Base-by-base conservation (phyloP, 768 basidiomycete genomes). In the Lactarius akahatsu region DNA sequence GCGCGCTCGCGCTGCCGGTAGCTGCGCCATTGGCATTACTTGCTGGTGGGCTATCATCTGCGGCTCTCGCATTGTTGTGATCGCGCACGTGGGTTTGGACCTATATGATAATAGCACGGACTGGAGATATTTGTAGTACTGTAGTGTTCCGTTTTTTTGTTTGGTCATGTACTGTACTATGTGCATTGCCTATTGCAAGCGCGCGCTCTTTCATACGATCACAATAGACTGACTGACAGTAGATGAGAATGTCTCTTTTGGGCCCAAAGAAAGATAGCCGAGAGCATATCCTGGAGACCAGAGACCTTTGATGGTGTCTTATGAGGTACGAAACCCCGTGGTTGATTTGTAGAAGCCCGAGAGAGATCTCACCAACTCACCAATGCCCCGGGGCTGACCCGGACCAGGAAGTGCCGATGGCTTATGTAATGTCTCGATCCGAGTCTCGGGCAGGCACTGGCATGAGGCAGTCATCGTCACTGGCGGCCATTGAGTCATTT, bases 1-100 rank as follows among this genome's bases (percentile, higher is more conserved):
- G 77, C 4, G 79, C 61, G 4, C 54, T 63, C 26, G 23, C 58
- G 16, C 36, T 47, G 30, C 40, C 50, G 6, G 4, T 67, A 20
- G 59, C 66, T 18, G 23, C 58, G 2, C 58, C 66, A 1, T 43
- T 63, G 26, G 52, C 30, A 11, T 28, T 63, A 32, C 30, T 65
- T 16, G 1, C 45, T 2, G 15, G 62, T 28, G 34, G 54, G 4
- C 4, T 67, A 40, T 60, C 62, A 15, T 59, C 62, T 23, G 34
- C 43, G 23, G 43, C 59, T 2, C 50, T 67, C 15, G 13, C 52
- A 15, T 47, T 67, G 52, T 26, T 63, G 30, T 67, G 52, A 57
- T 47, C 23, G 23, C 36, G 18, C 47, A 26, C 23, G 13, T 52
- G 23, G 50, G 15, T 26, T 43, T 10, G 43, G 20, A 15, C 11